A percentile compares a stretch with the other conserved stretches of the same genome.
Evolutionary conservation across 192 early-diverging fungal genomes (phyloP).

Genomic region (Rhizophagus sp.): DNA sequence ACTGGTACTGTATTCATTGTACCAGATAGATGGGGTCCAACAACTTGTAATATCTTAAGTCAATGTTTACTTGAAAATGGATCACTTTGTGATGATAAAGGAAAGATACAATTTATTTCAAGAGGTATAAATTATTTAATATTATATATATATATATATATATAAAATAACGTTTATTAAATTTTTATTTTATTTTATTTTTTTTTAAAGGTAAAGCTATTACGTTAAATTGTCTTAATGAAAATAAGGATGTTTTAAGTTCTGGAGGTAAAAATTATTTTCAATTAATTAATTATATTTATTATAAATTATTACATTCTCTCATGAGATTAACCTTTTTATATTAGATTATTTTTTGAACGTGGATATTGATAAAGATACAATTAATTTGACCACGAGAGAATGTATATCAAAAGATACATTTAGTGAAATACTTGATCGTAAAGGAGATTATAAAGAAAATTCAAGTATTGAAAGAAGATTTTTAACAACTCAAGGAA

Average conservation of each 20-base stretch:
- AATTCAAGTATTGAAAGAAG: not conserved
- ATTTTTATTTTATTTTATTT: not conserved
- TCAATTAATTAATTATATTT: not conserved
- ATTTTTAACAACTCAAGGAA: not conserved
- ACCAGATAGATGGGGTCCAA: not conserved
- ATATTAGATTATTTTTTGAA: not conserved
- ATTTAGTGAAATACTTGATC: not conserved
- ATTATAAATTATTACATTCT: not conserved
- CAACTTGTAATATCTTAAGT: not conserved
- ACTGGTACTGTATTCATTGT: not conserved
- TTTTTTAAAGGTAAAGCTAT: not conserved
- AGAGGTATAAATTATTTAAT: not conserved
- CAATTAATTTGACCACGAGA: not conserved
- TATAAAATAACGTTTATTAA: no score
- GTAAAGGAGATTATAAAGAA: not conserved
- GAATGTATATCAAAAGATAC: not conserved
- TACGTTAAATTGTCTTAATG: not conserved
- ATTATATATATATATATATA: no score
- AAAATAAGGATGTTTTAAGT: not conserved
- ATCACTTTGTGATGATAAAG: not conserved
- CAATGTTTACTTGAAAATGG: not conserved
- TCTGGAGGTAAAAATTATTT: not conserved
- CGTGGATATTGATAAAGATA: not conserved
- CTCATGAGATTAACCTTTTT: not conserved
- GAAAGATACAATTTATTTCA: not conserved